Evolutionary conservation across 306 rosid species (phyloP), one percentile per base, ranked within the genome.

Genomic region (Benincasa hispida): DNA sequence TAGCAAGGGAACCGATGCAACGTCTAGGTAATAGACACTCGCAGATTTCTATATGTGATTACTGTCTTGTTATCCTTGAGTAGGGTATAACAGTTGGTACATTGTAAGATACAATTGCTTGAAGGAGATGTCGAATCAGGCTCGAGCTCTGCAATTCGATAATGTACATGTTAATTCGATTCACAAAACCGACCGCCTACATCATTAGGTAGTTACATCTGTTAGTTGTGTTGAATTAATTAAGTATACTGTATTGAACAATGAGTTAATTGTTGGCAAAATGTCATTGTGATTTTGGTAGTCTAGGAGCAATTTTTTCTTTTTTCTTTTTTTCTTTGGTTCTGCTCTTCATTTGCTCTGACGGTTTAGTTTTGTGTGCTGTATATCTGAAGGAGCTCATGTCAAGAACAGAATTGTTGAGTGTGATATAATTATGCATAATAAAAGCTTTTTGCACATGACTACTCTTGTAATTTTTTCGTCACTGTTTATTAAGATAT

Each of bases 1-100:
- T 85, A 89, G 96, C 96, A 94, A 94, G 83, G 97, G 97, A 81
- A 81, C 90, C 53, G 97, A 94, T 65, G 82, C 96, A 27, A 94
- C 90, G 86, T 92, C 88, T 77, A 89, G 99, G 87, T 94, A 77
- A 89, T 39, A 57, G 51, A 22, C 35, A 15, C 22, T 34, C 25
- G 10, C 55, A 39, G 79, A 10, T 76, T 34, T 35, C 53, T 24
- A 56, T 57, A 12, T 51, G 35, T 37, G 67, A 75, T 41, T 15
- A 56, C 78, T 41, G 42, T 76, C 37, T 28, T 25, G 57, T 39
- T 56, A 75, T 75, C 53, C 51, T 37, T 51, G 60, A 55, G 22
- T 55, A 32, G 65, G 53, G 53, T 35, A 12, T 8, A 55, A 6
- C 63, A 57, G 67, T 21, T 30, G 53, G 54, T 54, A 75, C 54